Percentiles rank a stretch among this genome's conserved stretches.
These are phyloP conservation scores for Henningerozyma blattae DNA, from an alignment of 805 yeast species.

Conservation along the genomic window DNA sequence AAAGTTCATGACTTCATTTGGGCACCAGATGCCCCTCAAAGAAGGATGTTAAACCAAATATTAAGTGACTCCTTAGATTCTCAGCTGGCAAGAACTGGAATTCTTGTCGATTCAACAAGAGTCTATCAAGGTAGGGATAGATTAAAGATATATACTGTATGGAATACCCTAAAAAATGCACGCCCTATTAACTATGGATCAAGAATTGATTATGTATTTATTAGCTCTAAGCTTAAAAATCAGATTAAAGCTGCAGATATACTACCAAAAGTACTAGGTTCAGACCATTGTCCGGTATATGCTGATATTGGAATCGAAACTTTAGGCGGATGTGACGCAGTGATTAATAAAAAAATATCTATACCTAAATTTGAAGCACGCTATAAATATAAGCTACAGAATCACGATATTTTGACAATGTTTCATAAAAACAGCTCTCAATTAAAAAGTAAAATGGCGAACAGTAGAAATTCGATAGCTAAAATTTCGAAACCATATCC, in stretches of 20 bases:
- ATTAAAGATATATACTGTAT: slow-evolving; percentile 70
- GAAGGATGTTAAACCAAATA: slow-evolving; percentile 37
- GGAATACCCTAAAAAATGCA: slow-evolving; percentile 73
- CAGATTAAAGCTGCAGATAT: slow-evolving; percentile 33
- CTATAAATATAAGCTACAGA: slow-evolving; percentile 31
- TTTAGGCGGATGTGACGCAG: not conserved
- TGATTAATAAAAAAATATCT: not conserved
- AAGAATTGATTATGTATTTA: slow-evolving; percentile 67
- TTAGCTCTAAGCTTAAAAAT: slow-evolving; percentile 29
- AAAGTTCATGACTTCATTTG: slow-evolving; percentile 27
- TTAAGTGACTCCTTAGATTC: slow-evolving; percentile 24
- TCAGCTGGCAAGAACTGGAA: slow-evolving; percentile 27
- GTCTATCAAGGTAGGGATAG: slow-evolving; percentile 38
- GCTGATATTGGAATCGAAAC: slow-evolving; percentile 39
- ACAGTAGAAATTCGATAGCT: not conserved
- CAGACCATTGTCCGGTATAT: slow-evolving; percentile 90
- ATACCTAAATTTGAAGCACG: slow-evolving; percentile 42
- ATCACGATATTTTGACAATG: slow-evolving; percentile 26
- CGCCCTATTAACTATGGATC: slow-evolving; percentile 82
- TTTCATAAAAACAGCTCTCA: slow-evolving; percentile 13
- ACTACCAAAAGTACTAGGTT: slow-evolving; percentile 65
- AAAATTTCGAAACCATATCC: slow-evolving; percentile 10
- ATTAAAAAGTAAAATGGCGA: too few species aligned
- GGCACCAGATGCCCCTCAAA: slow-evolving; percentile 28
- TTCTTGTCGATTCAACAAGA: slow-evolving; percentile 51